These are phyloP conservation scores for Botryobasidium botryosum DNA, from an alignment of 768 basidiomycete genomes.

Conservation along the genomic window DNA sequence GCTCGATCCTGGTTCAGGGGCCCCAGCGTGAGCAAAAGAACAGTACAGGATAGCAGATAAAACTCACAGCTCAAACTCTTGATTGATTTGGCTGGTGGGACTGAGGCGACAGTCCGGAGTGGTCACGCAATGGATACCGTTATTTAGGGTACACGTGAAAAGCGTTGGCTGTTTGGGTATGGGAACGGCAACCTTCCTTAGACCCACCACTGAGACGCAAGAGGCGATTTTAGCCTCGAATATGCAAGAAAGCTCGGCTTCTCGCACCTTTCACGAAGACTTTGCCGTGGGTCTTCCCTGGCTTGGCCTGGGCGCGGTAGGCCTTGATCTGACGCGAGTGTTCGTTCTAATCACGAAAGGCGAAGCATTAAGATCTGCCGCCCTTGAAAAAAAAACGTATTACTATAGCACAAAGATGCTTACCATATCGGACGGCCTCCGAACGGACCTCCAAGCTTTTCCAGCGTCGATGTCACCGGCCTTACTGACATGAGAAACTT, in stretches of 20 bases:
- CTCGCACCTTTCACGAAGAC: slow-evolving; percentile 79
- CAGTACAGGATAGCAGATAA: background rate
- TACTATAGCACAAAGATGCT: no score
- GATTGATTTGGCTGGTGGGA: slow-evolving; percentile 48
- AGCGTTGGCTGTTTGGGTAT: slow-evolving; percentile 58
- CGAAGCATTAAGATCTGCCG: background rate
- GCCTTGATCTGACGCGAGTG: slow-evolving; percentile 82
- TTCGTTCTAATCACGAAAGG: slow-evolving; percentile 49
- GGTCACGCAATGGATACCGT: slow-evolving; percentile 90
- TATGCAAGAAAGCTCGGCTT: slow-evolving; percentile 10
- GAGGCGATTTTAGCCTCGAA: background rate
- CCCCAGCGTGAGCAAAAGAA: background rate
- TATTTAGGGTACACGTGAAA: slow-evolving; percentile 80
- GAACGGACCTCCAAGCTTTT: slow-evolving; percentile 70
- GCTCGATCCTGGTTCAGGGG: slow-evolving; percentile 48
- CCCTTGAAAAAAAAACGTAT: background rate
- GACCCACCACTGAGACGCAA: slow-evolving; percentile 42
- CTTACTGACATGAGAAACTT: slow-evolving; percentile 47
- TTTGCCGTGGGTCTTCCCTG: slow-evolving; percentile 73
- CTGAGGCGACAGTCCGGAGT: slow-evolving; percentile 60
- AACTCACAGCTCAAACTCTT: slow-evolving; percentile 81
- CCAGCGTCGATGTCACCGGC: slow-evolving; percentile 74
- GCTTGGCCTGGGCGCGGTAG: slow-evolving; percentile 56
- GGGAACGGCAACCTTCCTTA: slow-evolving; percentile 59
- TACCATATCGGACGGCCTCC: slow-evolving; percentile 91